Conservation (phyloP, 179 eudicot species). For the Gypsophila paniculata region DNA sequence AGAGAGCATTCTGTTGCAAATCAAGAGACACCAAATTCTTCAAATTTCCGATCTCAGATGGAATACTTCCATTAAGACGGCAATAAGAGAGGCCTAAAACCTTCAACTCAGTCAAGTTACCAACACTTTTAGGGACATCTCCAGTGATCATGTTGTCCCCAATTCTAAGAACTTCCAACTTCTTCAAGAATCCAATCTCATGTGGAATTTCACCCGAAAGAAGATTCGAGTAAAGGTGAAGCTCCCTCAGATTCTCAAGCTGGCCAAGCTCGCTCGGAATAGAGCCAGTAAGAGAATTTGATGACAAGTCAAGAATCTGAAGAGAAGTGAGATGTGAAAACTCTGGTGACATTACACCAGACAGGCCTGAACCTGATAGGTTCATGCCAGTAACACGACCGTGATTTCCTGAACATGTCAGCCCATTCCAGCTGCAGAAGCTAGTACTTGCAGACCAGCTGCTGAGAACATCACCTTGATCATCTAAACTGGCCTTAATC, state of each 20-base stretch:
- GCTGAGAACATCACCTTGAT: slow-evolving; percentile 45
- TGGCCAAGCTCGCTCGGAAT: slow-evolving; percentile 62
- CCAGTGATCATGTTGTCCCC: slow-evolving; percentile 69
- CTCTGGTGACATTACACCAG: slow-evolving; percentile 56
- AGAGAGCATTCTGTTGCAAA: slow-evolving; percentile 59
- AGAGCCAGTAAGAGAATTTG: slow-evolving; percentile 51
- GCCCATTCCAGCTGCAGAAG: slow-evolving; percentile 67
- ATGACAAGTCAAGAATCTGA: slow-evolving; percentile 57
- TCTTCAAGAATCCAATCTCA: slow-evolving; percentile 50
- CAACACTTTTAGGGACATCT: slow-evolving; percentile 39
- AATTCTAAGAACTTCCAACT: slow-evolving; percentile 63
- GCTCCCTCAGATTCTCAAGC: slow-evolving; percentile 51
- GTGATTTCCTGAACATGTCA: slow-evolving; percentile 63
- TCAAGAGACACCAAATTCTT: slow-evolving; percentile 53
- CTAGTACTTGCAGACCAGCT: slow-evolving; percentile 52
- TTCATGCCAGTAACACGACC: slow-evolving; percentile 48
- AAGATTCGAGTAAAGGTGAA: slow-evolving; percentile 54
- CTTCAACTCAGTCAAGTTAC: slow-evolving; percentile 53
- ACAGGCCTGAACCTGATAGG: slow-evolving; percentile 54
- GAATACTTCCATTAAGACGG: slow-evolving; percentile 69
- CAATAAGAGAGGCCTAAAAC: slow-evolving; percentile 63
- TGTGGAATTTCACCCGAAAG: slow-evolving; percentile 61
- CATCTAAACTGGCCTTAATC: slow-evolving; percentile 52
- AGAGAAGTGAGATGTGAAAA: slow-evolving; percentile 55
- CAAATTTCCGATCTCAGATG: slow-evolving; percentile 57